Evolutionary conservation across 208 protist genomes (phyloP), one percentile per base, ranked within the genome.

Genomic region (Crithidia bombi): DNA sequence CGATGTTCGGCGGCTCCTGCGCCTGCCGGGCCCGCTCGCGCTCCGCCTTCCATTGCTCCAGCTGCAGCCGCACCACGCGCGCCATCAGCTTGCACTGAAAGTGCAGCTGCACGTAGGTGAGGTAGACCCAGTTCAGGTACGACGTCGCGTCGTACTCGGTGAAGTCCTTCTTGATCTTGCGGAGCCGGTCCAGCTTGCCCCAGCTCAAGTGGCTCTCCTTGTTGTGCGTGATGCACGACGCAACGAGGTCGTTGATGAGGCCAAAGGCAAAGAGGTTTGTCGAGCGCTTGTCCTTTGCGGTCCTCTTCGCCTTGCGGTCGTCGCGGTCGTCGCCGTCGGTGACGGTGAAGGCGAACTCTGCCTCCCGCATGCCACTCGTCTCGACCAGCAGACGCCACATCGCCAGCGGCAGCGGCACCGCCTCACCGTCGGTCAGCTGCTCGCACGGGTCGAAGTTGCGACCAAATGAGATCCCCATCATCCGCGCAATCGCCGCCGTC

Each of bases 301-400:
- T 43, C 35, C 59, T 69, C 57, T 76, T 76, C 70, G 68, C 70
- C 46, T 23, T 57, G 25, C 19, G 2, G 15, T 41, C n/a, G 17
- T 49, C 44, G 35, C 65, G 25, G n/a, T 55, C 55, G 65, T 69
- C 73, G 38, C 61, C 68, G 47, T 74, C 78, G 11, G 82, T 78
- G 58, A 88, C 35, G 5, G 82, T 81, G 51, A 86, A 82, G 51
- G 85, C 86, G 47, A 95, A 83, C 70, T 92, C 84, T 6, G 83
- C 85, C 68, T 92, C 90, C 3, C 83, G 79, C 69, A 92, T 82
- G 46, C 78, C 81, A 65, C 85, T 89, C 21, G 82, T 39, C 25
- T 77, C 70, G 15, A 95, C 90, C 30, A 95, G 75, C 10, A 90
- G 58, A 39, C 87, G 86, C 87, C 90, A 95, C 81, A 91, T 89